Evolutionary conservation across 495 filamentous ascomycete genomes (phyloP).

Genomic region (Trichoderma reesei): DNA sequence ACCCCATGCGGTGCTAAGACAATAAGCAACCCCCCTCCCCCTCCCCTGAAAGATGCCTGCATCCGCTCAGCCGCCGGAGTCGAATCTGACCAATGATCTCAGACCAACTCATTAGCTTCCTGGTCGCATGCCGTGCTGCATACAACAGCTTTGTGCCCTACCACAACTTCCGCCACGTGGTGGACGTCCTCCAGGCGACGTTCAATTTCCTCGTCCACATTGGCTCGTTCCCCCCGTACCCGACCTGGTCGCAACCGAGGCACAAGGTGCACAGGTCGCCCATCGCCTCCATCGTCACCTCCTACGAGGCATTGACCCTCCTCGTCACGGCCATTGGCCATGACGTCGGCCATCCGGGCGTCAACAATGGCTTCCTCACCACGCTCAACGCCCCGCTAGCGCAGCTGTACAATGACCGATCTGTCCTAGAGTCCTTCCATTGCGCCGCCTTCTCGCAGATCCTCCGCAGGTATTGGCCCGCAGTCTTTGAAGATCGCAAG

Average conservation of each 20-base stretch:
- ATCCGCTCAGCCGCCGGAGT: constrained; percentile 3
- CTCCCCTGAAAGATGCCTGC: not conserved
- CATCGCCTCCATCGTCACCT: constrained; percentile 60
- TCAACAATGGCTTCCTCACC: constrained; percentile 94
- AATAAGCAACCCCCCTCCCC: not conserved
- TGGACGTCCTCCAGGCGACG: constrained; percentile 88
- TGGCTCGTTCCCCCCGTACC: constrained; percentile 62
- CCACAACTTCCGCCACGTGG: constrained; percentile 95
- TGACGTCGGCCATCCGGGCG: constrained; percentile 93
- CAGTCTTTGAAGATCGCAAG: constrained; percentile 58
- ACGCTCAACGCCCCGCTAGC: constrained; percentile 88
- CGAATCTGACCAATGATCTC: constrained; percentile 20
- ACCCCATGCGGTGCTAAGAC: not conserved
- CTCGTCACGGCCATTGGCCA: constrained; percentile 93
- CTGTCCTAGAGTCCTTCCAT: constrained; percentile 94
- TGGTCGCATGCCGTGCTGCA: constrained; percentile 72
- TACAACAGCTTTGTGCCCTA: constrained; percentile 97
- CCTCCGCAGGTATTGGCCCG: constrained; percentile 83
- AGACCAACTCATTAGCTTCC: constrained; percentile 65
- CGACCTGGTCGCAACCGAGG: constrained; percentile 15
- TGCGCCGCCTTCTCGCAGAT: constrained; percentile 97
- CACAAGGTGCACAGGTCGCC: constrained; percentile 39
- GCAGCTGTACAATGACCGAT: constrained; percentile 96
- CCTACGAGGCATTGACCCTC: constrained; percentile 81
- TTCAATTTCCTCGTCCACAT: constrained; percentile 87